These are phyloP conservation scores for Trichomonascaceae sp. DNA, from an alignment of 1,139 yeast species.

Conservation along the genomic window DNA sequence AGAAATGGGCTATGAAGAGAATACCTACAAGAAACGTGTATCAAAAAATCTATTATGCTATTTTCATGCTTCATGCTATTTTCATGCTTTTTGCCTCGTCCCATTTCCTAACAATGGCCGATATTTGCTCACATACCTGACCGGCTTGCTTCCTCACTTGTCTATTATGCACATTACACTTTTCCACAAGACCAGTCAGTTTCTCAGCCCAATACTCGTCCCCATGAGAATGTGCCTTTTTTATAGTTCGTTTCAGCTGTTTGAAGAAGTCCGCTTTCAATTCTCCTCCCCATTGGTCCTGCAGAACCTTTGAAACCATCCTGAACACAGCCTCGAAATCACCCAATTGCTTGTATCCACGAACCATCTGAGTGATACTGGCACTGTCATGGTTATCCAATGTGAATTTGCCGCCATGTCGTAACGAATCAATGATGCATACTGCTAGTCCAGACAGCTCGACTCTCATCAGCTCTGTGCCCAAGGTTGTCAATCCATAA, in stretches of 20 bases:
- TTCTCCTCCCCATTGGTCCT: slow-evolving; percentile 15
- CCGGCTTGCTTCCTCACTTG: slow-evolving; percentile 10
- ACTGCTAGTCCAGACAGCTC: slow-evolving; percentile 15
- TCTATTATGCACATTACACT: slow-evolving; percentile 14
- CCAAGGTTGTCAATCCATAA: slow-evolving; percentile 17
- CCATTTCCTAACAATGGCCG: slow-evolving; percentile 11
- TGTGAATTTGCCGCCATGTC: slow-evolving; percentile 16
- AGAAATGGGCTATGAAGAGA: too few species aligned
- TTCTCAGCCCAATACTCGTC: slow-evolving; percentile 9
- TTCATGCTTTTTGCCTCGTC: not conserved
- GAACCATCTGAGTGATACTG: slow-evolving; percentile 17
- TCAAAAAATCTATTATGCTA: not conserved
- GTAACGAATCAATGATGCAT: slow-evolving; percentile 18
- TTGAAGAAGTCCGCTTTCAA: slow-evolving; percentile 15
- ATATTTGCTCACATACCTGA: slow-evolving; percentile 10
- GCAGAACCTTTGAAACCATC: slow-evolving; percentile 14
- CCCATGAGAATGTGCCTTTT: slow-evolving; percentile 6
- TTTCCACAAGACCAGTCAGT: slow-evolving; percentile 8
- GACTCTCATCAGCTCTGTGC: slow-evolving; percentile 16
- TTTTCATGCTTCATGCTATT: not conserved
- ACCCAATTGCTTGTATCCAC: slow-evolving; percentile 13
- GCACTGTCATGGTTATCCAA: slow-evolving; percentile 17
- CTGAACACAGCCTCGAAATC: slow-evolving; percentile 11
- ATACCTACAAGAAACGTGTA: too few species aligned
- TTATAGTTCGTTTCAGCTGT: slow-evolving; percentile 13